Evolutionary conservation across 2,329 filamentous ascomycete genomes (phyloP).

Genomic region (Colletotrichum tofieldiae): DNA sequence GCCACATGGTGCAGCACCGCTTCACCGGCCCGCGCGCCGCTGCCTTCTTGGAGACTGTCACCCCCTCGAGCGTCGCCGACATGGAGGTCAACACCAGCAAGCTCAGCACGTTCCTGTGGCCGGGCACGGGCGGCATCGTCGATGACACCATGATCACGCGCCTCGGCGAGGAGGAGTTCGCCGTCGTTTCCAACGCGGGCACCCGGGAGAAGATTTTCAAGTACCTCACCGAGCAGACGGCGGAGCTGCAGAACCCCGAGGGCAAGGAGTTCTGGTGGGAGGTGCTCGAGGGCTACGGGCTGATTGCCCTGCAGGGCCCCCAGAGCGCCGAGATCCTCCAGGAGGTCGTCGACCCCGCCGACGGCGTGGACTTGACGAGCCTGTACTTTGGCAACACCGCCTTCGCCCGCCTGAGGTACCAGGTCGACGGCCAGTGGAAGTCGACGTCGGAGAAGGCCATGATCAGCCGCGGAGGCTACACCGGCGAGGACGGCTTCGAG

Average conservation of each 20-base stretch:
- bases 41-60: constrained; percentile 86
- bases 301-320: constrained; percentile 93
- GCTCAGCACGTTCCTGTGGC: constrained; percentile 87
- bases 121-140: constrained; percentile 88
- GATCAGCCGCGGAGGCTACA: constrained; percentile 93
- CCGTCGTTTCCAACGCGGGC: constrained; percentile 95
- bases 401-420: constrained; percentile 75
- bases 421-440: constrained; percentile 61
- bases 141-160: constrained; percentile 95
- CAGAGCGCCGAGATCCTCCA: constrained; percentile 79
- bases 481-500: constrained; percentile 98
- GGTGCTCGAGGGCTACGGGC: constrained; percentile 79
- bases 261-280: constrained; percentile 77
- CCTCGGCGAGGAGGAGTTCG: constrained; percentile 82
- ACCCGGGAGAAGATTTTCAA: constrained; percentile 90
- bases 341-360: constrained; percentile 70
- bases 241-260: constrained; percentile 69
- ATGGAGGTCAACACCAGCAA: constrained; percentile 81
- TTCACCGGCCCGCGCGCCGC: constrained; percentile 86
- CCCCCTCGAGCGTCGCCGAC: constrained; percentile 79
- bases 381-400: constrained; percentile 88
- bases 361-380: constrained; percentile 70
- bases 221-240: constrained; percentile 82
- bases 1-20: constrained; percentile 95
- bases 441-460: constrained; percentile 68